Evolutionary conservation across 345 rosid species (phyloP).

Genomic region (Mercurialis annua): DNA sequence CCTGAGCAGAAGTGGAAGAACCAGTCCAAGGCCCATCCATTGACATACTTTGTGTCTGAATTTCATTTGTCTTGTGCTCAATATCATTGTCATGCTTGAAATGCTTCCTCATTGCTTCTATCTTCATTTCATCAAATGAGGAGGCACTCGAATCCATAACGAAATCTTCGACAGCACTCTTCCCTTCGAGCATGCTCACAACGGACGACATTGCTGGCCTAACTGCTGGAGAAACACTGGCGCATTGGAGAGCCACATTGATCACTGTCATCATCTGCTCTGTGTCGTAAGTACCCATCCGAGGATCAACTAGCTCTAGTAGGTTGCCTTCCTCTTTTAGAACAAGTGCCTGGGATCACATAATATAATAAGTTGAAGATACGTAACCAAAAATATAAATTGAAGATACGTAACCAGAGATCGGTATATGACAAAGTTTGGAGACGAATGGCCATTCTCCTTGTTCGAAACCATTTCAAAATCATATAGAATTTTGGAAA

Average conservation of each 20-base stretch:
- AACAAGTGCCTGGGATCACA: conserved; percentile 30
- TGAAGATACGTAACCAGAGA: not conserved
- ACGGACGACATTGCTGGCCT: conserved; percentile 60
- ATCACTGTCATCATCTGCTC: conserved; percentile 43
- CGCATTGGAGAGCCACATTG: conserved; percentile 43
- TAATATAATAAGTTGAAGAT: not conserved
- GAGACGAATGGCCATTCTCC: too few relatives aligned
- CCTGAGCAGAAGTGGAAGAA: conserved; percentile 31
- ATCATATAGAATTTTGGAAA: not conserved
- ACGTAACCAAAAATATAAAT: not conserved
- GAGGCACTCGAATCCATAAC: not conserved
- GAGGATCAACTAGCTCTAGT: conserved; percentile 40
- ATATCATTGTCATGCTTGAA: conserved; percentile 15
- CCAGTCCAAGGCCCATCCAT: conserved; percentile 30
- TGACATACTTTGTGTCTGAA: conserved; percentile 14
- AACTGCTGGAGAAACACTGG: conserved; percentile 31
- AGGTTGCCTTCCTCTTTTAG: conserved; percentile 41
- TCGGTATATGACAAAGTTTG: too few relatives aligned
- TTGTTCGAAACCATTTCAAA: not conserved
- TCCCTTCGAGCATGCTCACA: conserved; percentile 58
- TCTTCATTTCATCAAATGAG: conserved; percentile 11
- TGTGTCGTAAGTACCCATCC: conserved; percentile 39
- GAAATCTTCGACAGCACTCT: conserved; percentile 21
- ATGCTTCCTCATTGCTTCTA: conserved; percentile 34
- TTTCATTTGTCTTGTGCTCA: conserved; percentile 13